phyloP scores from a whole-genome alignment of 352 stramenopile species.

The Phytophthora meadii region DNA sequence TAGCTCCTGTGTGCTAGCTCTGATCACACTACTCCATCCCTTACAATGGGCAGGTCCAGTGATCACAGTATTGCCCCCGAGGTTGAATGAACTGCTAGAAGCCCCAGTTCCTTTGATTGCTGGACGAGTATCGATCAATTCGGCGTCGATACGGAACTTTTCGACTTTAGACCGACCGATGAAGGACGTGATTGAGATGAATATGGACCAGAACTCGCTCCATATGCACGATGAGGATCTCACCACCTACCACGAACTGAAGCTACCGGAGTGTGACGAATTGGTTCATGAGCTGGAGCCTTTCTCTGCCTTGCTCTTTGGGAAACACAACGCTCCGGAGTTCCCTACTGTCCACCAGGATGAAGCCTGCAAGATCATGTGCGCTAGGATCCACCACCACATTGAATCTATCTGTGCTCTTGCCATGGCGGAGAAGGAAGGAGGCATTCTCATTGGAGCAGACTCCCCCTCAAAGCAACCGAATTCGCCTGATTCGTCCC shows the following conservation, averaged over 20 bases:
- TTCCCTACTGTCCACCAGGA: conserved; percentile 76
- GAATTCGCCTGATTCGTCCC: conserved; percentile 6
- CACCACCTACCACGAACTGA: conserved; percentile 76
- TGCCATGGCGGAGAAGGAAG: conserved; percentile 44
- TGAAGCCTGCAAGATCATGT: conserved; percentile 79
- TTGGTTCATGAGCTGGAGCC: conserved; percentile 75
- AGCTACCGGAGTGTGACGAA: conserved; percentile 74
- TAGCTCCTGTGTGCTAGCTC: conserved; percentile 74
- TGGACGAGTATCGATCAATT: conserved; percentile 72
- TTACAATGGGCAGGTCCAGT: conserved; percentile 82
- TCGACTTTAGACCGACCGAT: conserved; percentile 68
- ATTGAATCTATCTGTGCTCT: conserved; percentile 68
- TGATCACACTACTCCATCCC: conserved; percentile 73
- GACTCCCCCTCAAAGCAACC: conserved; percentile 24
- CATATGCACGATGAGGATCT: conserved; percentile 84
- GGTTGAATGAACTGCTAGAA: conserved; percentile 76
- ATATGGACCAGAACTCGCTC: conserved; percentile 81
- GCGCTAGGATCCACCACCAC: conserved; percentile 62
- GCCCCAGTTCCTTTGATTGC: conserved; percentile 81
- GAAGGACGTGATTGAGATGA: conserved; percentile 81
- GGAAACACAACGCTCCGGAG: conserved; percentile 53
- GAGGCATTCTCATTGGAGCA: conserved; percentile 17
- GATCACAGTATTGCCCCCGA: conserved; percentile 72
- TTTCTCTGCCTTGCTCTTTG: conserved; percentile 63
- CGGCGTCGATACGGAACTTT: conserved; percentile 48